These are phyloP conservation scores for Plasmodium inui DNA, from an alignment of 169 alveolate genomes.

Conservation along the genomic window DNA sequence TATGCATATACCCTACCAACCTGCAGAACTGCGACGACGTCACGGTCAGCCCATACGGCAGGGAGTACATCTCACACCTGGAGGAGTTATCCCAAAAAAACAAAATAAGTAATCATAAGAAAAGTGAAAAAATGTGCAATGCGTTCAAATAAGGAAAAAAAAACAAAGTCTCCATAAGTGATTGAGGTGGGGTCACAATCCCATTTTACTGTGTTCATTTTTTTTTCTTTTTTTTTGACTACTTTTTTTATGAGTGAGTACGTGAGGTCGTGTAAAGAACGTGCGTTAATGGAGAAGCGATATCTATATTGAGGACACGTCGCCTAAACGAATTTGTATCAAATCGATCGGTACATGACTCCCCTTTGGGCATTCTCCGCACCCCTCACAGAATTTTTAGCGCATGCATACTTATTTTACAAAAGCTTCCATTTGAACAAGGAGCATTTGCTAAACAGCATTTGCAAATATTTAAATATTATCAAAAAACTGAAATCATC, in stretches of 20 bases:
- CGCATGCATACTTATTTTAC: constrained; percentile 60
- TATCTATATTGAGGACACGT: not conserved
- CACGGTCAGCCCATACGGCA: constrained; percentile 62
- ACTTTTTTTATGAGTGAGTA: not conserved
- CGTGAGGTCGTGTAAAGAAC: not conserved
- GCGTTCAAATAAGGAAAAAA: not conserved
- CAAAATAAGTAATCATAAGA: constrained; percentile 53
- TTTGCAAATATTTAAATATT: constrained; percentile 58
- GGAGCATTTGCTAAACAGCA: constrained; percentile 61
- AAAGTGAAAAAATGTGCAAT: not conserved
- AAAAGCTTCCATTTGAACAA: constrained; percentile 51
- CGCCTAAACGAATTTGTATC: not conserved
- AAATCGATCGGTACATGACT: not conserved
- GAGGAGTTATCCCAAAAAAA: constrained; percentile 38
- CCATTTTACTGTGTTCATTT: not conserved
- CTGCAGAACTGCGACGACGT: constrained; percentile 36
- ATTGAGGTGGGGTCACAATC: not conserved
- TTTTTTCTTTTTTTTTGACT: not conserved
- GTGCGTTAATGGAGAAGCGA: not conserved
- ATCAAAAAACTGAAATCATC: constrained; percentile 54
- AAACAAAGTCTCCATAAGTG: not conserved
- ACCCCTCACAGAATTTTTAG: constrained; percentile 38
- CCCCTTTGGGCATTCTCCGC: not conserved
- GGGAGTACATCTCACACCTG: constrained; percentile 51
- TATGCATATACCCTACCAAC: not conserved